Conservation (phyloP, 2,329 filamentous ascomycete genomes). For the Microcyclospora pomicola region DNA sequence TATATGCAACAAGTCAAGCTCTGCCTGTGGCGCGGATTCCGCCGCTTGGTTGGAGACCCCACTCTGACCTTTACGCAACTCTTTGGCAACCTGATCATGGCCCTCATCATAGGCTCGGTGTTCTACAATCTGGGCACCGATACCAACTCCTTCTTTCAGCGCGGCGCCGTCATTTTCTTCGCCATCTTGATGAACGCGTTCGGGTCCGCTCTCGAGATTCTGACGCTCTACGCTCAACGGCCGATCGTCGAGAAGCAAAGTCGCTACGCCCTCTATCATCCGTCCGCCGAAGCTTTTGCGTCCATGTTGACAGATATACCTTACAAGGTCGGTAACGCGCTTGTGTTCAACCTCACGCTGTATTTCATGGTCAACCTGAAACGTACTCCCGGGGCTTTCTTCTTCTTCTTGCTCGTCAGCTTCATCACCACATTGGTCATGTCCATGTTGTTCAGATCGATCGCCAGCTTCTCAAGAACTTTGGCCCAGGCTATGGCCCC, state of each 20-base stretch:
- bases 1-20: constrained; percentile 61
- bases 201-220: constrained; percentile 65
- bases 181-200: constrained; percentile 79
- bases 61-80: constrained; percentile 55
- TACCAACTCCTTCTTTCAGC: constrained; percentile 63
- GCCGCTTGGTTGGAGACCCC: constrained; percentile 62
- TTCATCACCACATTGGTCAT: constrained; percentile 62
- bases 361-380: constrained; percentile 83
- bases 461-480: constrained; percentile 62
- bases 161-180: constrained; percentile 74
- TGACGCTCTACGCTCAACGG: constrained; percentile 76
- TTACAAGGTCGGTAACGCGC: constrained; percentile 60
- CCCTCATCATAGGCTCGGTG: constrained; percentile 64
- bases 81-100: constrained; percentile 60
- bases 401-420: constrained; percentile 69
- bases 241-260: constrained; percentile 84
- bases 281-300: constrained; percentile 72
- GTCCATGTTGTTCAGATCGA: constrained; percentile 76
- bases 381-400: constrained; percentile 61
- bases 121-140: constrained; percentile 59
- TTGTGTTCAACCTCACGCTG: constrained; percentile 64
- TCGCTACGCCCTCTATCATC: constrained; percentile 79
- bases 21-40: constrained; percentile 69
- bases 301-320: constrained; percentile 81
- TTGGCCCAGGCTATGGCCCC: constrained; percentile 44